These are phyloP conservation scores for Kazachstania bromeliacearum DNA, from an alignment of 805 yeast species.

Conservation along the genomic window DNA sequence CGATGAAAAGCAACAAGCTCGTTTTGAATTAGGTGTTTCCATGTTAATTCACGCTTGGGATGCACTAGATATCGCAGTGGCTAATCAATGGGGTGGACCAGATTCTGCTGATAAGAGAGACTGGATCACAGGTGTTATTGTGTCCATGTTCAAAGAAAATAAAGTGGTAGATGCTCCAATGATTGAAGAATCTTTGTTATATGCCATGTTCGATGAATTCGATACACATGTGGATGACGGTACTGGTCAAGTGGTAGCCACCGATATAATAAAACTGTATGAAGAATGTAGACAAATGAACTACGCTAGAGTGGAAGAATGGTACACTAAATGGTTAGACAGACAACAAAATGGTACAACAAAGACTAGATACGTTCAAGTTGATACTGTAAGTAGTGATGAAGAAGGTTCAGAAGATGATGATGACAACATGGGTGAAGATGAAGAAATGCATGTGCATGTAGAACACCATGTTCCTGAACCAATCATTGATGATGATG, in stretches of 20 bases:
- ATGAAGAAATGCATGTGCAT: conserved; percentile 23
- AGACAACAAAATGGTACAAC: conserved; percentile 36
- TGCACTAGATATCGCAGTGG: conserved; percentile 79
- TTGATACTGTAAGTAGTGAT: conserved; percentile 48
- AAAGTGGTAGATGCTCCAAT: conserved; percentile 63
- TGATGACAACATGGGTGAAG: conserved; percentile 33
- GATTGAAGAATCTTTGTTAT: conserved; percentile 74
- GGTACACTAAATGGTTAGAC: conserved; percentile 51
- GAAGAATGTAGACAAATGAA: conserved; percentile 48
- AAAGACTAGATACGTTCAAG: conserved; percentile 36
- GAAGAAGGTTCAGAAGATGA: conserved; percentile 39
- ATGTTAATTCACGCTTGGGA: conserved; percentile 92
- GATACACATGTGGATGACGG: conserved; percentile 85
- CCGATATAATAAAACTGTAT: conserved; percentile 54
- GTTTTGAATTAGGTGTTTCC: conserved; percentile 87
- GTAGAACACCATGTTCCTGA: conserved; percentile 28
- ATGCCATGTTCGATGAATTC: conserved; percentile 93
- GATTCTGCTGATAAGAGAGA: conserved; percentile 86
- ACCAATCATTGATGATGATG: conserved; percentile 87
- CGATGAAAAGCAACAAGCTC: conserved; percentile 64
- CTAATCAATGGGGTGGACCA: conserved; percentile 92
- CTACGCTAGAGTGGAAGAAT: conserved; percentile 45
- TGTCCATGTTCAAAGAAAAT: conserved; percentile 61
- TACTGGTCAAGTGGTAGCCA: conserved; percentile 68
- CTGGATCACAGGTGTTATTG: conserved; percentile 79